phyloP scores from a whole-genome alignment of 2,329 filamentous ascomycete genomes.

The Phialocephala subalpina region DNA sequence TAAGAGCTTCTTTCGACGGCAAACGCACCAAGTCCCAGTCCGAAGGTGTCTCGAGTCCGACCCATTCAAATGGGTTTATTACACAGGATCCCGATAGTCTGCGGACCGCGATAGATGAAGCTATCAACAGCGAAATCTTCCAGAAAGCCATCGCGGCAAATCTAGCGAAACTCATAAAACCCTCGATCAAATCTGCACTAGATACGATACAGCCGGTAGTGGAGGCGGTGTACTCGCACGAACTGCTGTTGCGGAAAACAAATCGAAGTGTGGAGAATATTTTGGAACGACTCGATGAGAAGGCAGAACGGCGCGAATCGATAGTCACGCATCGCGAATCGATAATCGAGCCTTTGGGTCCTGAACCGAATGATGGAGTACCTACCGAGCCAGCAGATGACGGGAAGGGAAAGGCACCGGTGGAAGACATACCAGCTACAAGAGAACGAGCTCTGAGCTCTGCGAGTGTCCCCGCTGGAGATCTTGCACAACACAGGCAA shows the following conservation, averaged over 20 bases:
- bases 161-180: constrained; percentile 41
- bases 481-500: constrained; percentile 30
- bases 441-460: background rate
- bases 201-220: constrained; percentile 45
- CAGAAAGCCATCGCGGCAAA: constrained; percentile 43
- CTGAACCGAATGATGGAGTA: constrained; percentile 11
- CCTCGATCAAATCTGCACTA: constrained; percentile 42
- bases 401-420: constrained; percentile 2
- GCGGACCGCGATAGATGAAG: constrained; percentile 38
- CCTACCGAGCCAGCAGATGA: constrained; percentile 14
- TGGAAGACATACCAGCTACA: background rate
- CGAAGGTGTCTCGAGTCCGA: constrained; percentile 17
- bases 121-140: constrained; percentile 42
- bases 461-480: background rate
- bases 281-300: constrained; percentile 36
- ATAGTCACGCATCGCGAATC: constrained; percentile 19
- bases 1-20: constrained; percentile 42
- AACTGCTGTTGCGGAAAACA: constrained; percentile 42
- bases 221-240: constrained; percentile 44
- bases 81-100: constrained; percentile 39
- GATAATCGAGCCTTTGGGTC: constrained; percentile 17
- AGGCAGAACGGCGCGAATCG: constrained; percentile 26
- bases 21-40: constrained; percentile 35
- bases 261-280: constrained; percentile 43
- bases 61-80: constrained; percentile 26